These are phyloP conservation scores for Fonsecaea pedrosoi DNA, from an alignment of 2,329 filamentous ascomycete genomes.

Conservation along the genomic window DNA sequence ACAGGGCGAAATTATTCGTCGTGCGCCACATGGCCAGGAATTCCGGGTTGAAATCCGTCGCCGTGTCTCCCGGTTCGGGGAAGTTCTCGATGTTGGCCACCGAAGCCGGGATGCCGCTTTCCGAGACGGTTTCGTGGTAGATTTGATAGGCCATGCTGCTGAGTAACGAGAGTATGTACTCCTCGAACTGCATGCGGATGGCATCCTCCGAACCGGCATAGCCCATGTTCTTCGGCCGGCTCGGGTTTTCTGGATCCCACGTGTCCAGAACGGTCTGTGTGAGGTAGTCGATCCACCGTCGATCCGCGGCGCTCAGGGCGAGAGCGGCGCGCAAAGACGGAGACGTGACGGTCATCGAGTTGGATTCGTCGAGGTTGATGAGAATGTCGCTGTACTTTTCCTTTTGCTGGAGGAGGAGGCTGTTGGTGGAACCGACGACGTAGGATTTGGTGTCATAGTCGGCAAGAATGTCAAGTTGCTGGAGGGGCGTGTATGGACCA, in stretches of 20 bases:
- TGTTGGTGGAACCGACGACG: constrained; percentile 96
- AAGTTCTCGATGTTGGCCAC: constrained; percentile 52
- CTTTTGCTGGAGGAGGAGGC: constrained; percentile 87
- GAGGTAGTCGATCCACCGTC: constrained; percentile 95
- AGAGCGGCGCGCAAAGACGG: constrained; percentile 77
- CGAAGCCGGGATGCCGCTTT: constrained; percentile 46
- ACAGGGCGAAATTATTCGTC: constrained; percentile 91
- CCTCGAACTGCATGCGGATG: constrained; percentile 95
- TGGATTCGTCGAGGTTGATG: constrained; percentile 79
- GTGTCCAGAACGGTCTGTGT: constrained; percentile 94
- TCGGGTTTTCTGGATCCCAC: constrained; percentile 91
- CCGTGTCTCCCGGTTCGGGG: constrained; percentile 69
- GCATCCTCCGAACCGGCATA: constrained; percentile 97
- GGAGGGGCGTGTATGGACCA: constrained; percentile 93
- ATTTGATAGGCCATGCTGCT: constrained; percentile 85
- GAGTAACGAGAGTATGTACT: constrained; percentile 88
- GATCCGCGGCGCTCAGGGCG: constrained; percentile 80
- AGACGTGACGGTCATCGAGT: constrained; percentile 82
- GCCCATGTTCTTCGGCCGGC: constrained; percentile 88
- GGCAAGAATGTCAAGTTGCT: constrained; percentile 91
- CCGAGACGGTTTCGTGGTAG: constrained; percentile 30
- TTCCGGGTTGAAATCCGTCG: constrained; percentile 79
- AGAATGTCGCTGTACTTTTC: constrained; percentile 96
- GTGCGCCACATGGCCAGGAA: constrained; percentile 87
- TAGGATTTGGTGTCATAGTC: constrained; percentile 96